A percentile compares a stretch with the other conserved stretches of the same genome.
phyloP scores from a whole-genome alignment of 2,329 filamentous ascomycete genomes.

The Cladophialophora carrionii region DNA sequence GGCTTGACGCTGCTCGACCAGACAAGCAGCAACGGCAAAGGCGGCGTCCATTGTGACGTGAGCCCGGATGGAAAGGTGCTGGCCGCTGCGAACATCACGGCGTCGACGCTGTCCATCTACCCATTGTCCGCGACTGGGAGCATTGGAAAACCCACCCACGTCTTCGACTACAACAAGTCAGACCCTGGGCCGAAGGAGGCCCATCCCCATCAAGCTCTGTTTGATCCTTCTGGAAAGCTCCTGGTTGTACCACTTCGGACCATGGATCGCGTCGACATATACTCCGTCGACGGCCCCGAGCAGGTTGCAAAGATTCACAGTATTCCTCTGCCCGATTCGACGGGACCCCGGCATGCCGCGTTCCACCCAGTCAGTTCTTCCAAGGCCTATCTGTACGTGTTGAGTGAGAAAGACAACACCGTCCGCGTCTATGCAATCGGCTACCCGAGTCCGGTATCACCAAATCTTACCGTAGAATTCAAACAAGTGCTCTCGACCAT shows the following conservation, averaged over 20 bases:
- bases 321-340: constrained; percentile 12
- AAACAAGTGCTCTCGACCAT: constrained; percentile 19
- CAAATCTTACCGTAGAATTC: constrained; percentile 8
- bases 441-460: background rate
- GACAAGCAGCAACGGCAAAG: constrained; percentile 24
- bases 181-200: constrained; percentile 15
- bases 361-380: constrained; percentile 16
- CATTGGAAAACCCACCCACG: constrained; percentile 14
- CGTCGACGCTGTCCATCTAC: constrained; percentile 22
- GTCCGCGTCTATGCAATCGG: constrained; percentile 15
- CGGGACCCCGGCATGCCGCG: constrained; percentile 20
- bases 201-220: constrained; percentile 23
- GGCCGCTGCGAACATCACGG: constrained; percentile 18
- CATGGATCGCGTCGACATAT: constrained; percentile 21
- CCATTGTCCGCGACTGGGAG: constrained; percentile 12
- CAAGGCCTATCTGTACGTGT: constrained; percentile 23
- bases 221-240: constrained; percentile 24
- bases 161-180: constrained; percentile 20
- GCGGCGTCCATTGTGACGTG: constrained; percentile 22
- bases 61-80: constrained; percentile 17
- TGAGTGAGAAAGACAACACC: constrained; percentile 28
- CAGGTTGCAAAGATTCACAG: constrained; percentile 12
- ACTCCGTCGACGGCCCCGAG: constrained; percentile 3
- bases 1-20: constrained; percentile 9
- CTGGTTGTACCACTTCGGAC: constrained; percentile 21